Evolutionary conservation across 192 early-diverging fungal species (phyloP).

Genomic region (Coemansia sp.): DNA sequence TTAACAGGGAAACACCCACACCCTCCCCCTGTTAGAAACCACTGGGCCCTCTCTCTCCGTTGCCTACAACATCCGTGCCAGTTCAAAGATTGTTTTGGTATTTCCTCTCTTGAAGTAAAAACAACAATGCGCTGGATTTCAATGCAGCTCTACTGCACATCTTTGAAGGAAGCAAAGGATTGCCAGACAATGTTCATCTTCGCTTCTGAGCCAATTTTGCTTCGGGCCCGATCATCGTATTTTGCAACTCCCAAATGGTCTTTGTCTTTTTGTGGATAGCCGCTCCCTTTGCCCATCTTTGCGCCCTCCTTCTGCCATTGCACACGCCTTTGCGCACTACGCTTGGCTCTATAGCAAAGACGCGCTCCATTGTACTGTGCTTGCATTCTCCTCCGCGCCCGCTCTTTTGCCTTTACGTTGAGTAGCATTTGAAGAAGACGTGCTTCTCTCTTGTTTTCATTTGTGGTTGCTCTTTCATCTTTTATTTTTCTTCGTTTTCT

Average conservation of each 20-base stretch:
- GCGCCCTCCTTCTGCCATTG: background rate
- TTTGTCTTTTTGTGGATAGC: background rate
- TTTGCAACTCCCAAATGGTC: background rate
- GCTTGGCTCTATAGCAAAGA: background rate
- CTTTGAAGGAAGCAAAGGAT: background rate
- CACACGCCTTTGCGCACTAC: background rate
- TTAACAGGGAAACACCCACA: too few species aligned
- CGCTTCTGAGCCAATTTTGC: background rate
- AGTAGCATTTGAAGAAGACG: background rate
- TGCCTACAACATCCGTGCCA: too few species aligned
- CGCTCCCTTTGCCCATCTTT: background rate
- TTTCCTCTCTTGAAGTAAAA: too few species aligned
- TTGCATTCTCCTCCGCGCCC: background rate
- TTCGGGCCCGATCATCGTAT: background rate
- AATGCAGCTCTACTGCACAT: background rate
- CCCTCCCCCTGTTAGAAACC: too few species aligned
- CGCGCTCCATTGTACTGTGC: background rate
- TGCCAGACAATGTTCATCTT: background rate
- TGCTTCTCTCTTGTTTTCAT: background rate
- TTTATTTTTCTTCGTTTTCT: background rate
- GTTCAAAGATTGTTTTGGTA: background rate
- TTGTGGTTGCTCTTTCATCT: background rate
- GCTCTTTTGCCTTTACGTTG: background rate
- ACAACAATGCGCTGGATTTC: too few species aligned
- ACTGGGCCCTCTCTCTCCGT: too few species aligned